phyloP scores from a whole-genome alignment of 2,329 filamentous ascomycete genomes.

The Clathrospora elynae region DNA sequence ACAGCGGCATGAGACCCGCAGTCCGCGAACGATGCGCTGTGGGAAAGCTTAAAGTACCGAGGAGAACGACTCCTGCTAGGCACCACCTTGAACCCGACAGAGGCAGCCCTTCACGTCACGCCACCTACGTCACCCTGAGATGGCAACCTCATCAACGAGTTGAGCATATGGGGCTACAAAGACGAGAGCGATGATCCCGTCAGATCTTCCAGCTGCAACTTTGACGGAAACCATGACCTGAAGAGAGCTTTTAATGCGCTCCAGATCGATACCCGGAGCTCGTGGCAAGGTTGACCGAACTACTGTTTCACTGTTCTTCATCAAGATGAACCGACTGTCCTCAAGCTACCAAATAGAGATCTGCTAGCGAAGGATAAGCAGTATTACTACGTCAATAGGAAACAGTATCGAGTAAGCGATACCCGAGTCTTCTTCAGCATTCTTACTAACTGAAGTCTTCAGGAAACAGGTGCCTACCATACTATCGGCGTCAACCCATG shows the following conservation, averaged over 20 bases:
- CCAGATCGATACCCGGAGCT: background rate
- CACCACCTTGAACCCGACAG: background rate
- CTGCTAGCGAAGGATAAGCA: background rate
- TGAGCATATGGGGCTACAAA: constrained; percentile 1
- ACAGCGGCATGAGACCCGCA: background rate
- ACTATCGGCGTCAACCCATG: background rate
- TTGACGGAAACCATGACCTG: background rate
- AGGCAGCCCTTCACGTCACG: background rate
- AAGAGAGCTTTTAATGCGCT: background rate
- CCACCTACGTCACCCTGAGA: background rate
- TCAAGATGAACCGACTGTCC: background rate
- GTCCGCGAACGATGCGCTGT: background rate
- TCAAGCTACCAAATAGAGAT: background rate
- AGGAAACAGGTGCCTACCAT: constrained; percentile 1
- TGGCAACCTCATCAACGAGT: background rate
- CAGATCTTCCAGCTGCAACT: too few relatives aligned
- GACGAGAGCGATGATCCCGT: background rate
- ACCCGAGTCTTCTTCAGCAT: too few relatives aligned
- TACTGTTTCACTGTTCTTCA: constrained; percentile 1
- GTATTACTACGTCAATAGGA: constrained; percentile 1
- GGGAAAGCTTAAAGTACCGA: background rate
- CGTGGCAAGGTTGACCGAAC: constrained; percentile 1
- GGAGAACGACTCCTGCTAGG: background rate
- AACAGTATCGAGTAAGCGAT: constrained; percentile 4
- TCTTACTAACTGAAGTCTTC: too few relatives aligned